These are phyloP conservation scores for Microsporum audouinii DNA, from an alignment of 2,329 filamentous ascomycete genomes.

Conservation along the genomic window DNA sequence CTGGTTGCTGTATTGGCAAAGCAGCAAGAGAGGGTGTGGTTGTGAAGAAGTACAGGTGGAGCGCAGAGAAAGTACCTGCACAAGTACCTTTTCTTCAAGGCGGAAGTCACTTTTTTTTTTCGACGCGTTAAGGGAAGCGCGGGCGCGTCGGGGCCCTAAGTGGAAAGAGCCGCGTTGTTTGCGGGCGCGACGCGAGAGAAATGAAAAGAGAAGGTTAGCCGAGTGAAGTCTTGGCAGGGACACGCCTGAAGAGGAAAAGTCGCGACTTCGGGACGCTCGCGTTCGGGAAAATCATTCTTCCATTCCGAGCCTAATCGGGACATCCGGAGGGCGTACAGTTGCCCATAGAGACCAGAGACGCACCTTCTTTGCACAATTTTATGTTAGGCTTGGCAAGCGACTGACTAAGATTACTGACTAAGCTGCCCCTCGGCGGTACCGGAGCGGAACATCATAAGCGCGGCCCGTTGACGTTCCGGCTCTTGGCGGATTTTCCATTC, in stretches of 20 bases:
- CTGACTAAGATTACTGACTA: background rate
- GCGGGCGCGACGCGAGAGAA: slow-evolving; percentile 13
- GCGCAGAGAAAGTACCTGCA: slow-evolving; percentile 8
- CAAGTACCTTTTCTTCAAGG: slow-evolving; percentile 17
- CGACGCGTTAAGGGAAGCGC: background rate
- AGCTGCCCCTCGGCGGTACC: background rate
- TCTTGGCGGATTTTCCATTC: background rate
- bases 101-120: background rate
- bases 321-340: background rate
- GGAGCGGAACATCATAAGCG: background rate
- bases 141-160: slow-evolving; percentile 9
- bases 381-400: background rate
- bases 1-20: slow-evolving; percentile 14
- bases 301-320: background rate
- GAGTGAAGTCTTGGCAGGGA: slow-evolving; percentile 8
- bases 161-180: slow-evolving; percentile 6
- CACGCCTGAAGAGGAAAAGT: background rate
- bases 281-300: background rate
- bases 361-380: background rate
- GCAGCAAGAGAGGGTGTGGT: slow-evolving; percentile 16
- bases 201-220: slow-evolving; percentile 4
- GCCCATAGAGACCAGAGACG: background rate
- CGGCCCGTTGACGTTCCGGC: background rate
- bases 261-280: background rate
- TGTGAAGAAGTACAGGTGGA: slow-evolving; percentile 13